Evolutionary conservation across 2,329 filamentous ascomycete species (phyloP), one percentile per base, ranked within the genome.

Genomic region (Exophiala sp.): DNA sequence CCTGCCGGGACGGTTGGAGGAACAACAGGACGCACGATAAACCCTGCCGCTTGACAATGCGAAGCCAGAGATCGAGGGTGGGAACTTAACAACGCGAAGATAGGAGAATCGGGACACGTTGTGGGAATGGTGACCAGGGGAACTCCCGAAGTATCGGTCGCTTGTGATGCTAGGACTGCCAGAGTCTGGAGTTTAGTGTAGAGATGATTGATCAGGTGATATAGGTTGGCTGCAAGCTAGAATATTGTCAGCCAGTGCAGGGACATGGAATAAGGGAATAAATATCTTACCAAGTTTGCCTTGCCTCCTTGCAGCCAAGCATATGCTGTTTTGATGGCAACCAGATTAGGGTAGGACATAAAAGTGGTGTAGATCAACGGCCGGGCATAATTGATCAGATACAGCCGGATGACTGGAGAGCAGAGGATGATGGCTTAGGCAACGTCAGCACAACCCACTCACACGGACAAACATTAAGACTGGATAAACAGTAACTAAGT

Each of bases 301-400:
- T 68, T 62, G 0, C 78, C 79, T 1, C 66, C 64, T 7, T 62
- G 63, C n/a, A 87, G 67, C 24, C 81, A 73, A 6, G 74, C 70
- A 60, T 83, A 85, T 0, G 75, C 72, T 0, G 77, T 72, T 35
- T 73, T 69, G 45, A 86, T 81, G 11, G 76, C 75, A 0, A 77
- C 77, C 1, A 86, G 71, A 1, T 76, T 73, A 0, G 82, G 78
- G 34, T 80, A 79, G 0, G 80, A 75, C 68, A 86, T 75, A 23
- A 83, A 82, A 0, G 84, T 88, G 0, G 84, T 87, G 64, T 87
- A 89, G 47, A 88, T 87, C 35, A 88, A 68, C 1, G 78, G 81
- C n/a, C 84, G 78, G 0, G 85, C 83, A 61, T 88, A 88, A 62
- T 89, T 88, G 65, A 88, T 77, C 44, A 88, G 71, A 55, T 87